Conservation (phyloP, 164 flowering plant genomes). For the Taxillus chinensis region DNA sequence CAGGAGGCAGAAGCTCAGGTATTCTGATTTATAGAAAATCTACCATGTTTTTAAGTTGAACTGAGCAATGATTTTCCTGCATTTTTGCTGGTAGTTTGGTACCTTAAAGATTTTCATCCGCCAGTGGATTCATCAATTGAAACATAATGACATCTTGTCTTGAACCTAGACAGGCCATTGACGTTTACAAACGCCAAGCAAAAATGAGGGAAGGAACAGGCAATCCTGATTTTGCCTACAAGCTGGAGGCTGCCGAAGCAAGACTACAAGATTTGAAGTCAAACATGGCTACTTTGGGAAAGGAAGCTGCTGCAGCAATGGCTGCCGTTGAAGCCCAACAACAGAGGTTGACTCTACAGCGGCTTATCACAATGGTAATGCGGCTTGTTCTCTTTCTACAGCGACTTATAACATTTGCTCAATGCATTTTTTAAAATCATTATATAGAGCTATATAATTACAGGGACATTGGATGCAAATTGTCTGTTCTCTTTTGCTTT, state of each 20-base stretch:
- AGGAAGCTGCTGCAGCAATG: conserved; percentile 95
- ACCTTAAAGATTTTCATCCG: too few relatives aligned
- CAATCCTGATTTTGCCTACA: conserved; percentile 41
- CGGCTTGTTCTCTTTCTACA: not conserved
- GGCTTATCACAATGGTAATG: conserved; percentile 78
- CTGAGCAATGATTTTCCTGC: too few relatives aligned
- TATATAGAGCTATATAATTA: too few relatives aligned
- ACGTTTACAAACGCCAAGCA: conserved; percentile 76
- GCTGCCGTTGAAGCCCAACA: conserved; percentile 96
- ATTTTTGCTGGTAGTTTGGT: too few relatives aligned
- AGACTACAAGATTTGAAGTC: conserved; percentile 81
- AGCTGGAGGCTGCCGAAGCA: conserved; percentile 73
- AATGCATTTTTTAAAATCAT: too few relatives aligned
- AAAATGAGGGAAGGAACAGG: conserved; percentile 61
- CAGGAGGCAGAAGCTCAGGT: conserved; percentile 83
- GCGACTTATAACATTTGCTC: not conserved
- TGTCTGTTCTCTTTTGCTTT: conserved; percentile 8
- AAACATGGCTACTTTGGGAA: conserved; percentile 66
- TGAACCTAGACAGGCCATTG: conserved; percentile 62
- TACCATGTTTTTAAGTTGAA: not conserved
- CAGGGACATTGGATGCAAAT: not conserved
- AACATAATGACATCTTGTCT: not conserved
- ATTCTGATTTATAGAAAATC: not conserved
- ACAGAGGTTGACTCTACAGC: conserved; percentile 81
- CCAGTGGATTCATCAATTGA: too few relatives aligned